Evolutionary conservation across 2,329 filamentous ascomycete species (phyloP).

Genomic region (Exutisphaerella laricina): DNA sequence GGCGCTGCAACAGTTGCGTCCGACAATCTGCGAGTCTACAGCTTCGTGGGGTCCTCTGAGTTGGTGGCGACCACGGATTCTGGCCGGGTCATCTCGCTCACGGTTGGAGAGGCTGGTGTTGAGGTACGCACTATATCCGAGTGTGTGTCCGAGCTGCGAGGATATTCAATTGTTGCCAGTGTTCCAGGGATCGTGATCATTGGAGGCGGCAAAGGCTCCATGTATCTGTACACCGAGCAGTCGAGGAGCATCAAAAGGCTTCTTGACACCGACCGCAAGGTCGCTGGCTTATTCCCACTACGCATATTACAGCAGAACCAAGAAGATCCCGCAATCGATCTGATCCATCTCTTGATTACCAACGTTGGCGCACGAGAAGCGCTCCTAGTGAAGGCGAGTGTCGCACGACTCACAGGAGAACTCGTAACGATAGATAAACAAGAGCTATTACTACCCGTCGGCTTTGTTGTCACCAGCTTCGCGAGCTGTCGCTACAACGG

Average conservation of each 20-base stretch:
- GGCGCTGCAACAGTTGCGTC: slow-evolving; percentile 5
- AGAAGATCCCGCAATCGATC: slow-evolving; percentile 9
- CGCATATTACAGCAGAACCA: no score
- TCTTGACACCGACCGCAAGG: slow-evolving; percentile 32
- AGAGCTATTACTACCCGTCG: slow-evolving; percentile 30
- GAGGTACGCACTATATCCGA: not conserved
- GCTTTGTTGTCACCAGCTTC: slow-evolving; percentile 51
- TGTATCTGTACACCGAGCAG: slow-evolving; percentile 36
- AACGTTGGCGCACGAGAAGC: slow-evolving; percentile 35
- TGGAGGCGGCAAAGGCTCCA: slow-evolving; percentile 41
- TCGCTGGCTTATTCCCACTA: slow-evolving; percentile 39
- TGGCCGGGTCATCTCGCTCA: slow-evolving; percentile 51
- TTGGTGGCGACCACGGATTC: slow-evolving; percentile 55
- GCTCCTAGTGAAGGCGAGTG: slow-evolving; percentile 5
- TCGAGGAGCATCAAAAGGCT: slow-evolving; percentile 25
- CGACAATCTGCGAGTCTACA: slow-evolving; percentile 56
- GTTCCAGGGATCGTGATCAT: slow-evolving; percentile 41
- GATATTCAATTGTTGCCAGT: slow-evolving; percentile 45
- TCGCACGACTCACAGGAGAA: not conserved
- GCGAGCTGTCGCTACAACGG: slow-evolving; percentile 10
- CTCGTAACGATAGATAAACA: not conserved
- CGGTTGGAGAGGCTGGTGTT: not conserved
- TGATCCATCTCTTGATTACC: slow-evolving; percentile 34
- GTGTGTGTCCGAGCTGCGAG: slow-evolving; percentile 35
- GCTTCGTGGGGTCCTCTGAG: slow-evolving; percentile 51